phyloP scores from a whole-genome alignment of 805 yeast genomes.

The Pichia ethanolica region DNA sequence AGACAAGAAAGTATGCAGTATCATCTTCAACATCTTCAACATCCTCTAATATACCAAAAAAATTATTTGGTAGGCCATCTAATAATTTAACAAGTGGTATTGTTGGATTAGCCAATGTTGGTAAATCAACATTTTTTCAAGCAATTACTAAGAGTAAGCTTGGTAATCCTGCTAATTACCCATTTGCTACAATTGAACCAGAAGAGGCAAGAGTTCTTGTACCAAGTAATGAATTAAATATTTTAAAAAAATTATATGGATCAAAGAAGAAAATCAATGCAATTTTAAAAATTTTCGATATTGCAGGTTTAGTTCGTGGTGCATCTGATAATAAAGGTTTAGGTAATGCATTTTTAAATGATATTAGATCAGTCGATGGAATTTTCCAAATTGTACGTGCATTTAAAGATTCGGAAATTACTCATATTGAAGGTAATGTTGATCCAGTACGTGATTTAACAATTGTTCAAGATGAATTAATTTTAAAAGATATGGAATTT shows the following conservation, averaged over 20 bases:
- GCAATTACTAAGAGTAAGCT: constrained; percentile 54
- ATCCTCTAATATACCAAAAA: not conserved
- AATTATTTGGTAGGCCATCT: constrained; percentile 29
- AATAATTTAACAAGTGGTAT: constrained; percentile 37
- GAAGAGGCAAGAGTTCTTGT: constrained; percentile 54
- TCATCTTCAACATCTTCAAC: not conserved
- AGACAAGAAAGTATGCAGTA: constrained; percentile 1
- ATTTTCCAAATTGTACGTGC: constrained; percentile 62
- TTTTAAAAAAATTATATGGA: constrained; percentile 38
- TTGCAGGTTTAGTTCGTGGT: constrained; percentile 64
- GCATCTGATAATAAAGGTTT: constrained; percentile 61
- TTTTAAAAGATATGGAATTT: constrained; percentile 60
- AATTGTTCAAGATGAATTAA: constrained; percentile 57
- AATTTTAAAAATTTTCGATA: constrained; percentile 52
- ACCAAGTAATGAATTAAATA: constrained; percentile 43
- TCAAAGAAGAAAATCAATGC: constrained; percentile 50
- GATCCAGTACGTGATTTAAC: constrained; percentile 58
- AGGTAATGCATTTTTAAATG: constrained; percentile 65
- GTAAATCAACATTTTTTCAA: constrained; percentile 52
- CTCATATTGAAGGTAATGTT: constrained; percentile 57
- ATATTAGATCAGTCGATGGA: constrained; percentile 66
- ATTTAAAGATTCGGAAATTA: constrained; percentile 56
- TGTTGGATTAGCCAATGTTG: constrained; percentile 61
- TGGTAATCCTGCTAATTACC: constrained; percentile 65
- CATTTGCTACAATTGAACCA: constrained; percentile 72